These are phyloP conservation scores for Citropsis articulata DNA, from an alignment of 345 rosid genomes.

Conservation along the genomic window DNA sequence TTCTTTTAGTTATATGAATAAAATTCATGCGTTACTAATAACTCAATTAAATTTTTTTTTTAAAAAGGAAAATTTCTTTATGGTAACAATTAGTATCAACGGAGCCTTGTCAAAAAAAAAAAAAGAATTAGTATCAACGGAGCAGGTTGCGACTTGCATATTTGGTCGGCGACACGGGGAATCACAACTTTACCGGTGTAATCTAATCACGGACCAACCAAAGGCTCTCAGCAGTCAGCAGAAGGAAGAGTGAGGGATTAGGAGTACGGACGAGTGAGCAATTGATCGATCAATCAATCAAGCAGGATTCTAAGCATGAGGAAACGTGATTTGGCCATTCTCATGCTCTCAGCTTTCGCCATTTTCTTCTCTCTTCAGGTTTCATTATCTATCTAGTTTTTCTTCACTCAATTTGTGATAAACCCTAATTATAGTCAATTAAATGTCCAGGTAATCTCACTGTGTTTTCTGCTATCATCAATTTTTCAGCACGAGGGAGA, in stretches of 20 bases:
- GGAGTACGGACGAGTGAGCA: slow-evolving; percentile 15
- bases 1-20: too few species aligned
- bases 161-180: too few species aligned
- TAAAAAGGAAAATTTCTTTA: too few species aligned
- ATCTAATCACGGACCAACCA: too few species aligned
- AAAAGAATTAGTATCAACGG: too few species aligned
- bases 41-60: too few species aligned
- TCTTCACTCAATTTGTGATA: not conserved
- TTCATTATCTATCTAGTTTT: slow-evolving; percentile 10
- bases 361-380: slow-evolving; percentile 99
- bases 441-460: not conserved
- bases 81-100: too few species aligned
- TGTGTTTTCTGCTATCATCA: not conserved
- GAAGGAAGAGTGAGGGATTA: not conserved
- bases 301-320: slow-evolving; percentile 46
- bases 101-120: too few species aligned
- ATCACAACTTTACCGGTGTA: too few species aligned
- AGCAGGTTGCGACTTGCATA: too few species aligned
- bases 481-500: slow-evolving; percentile 84
- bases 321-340: slow-evolving; percentile 92
- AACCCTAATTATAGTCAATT: slow-evolving; percentile 16
- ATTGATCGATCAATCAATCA: slow-evolving; percentile 16
- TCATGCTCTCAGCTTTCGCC: slow-evolving; percentile 95
- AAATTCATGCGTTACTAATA: too few species aligned
- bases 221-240: too few species aligned